phyloP scores from a whole-genome alignment of 176 grass and related monocot genomes.

The Eragrostis nindensis region DNA sequence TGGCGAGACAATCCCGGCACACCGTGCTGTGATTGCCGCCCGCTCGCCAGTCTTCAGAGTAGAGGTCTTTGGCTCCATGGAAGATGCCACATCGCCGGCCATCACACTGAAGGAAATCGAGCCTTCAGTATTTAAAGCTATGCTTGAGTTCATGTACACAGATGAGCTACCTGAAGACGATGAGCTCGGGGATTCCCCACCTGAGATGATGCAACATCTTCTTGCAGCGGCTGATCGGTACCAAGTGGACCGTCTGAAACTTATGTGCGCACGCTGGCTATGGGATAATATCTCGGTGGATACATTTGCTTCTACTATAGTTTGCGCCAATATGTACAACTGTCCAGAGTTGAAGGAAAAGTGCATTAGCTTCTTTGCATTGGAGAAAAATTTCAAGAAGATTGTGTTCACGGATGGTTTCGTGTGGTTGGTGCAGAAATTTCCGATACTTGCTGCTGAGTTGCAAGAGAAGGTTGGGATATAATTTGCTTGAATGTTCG shows the following conservation, averaged over 20 bases:
- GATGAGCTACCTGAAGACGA: background rate
- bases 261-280: conserved; percentile 42
- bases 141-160: too few species aligned
- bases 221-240: conserved; percentile 64
- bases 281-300: conserved; percentile 33
- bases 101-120: too few species aligned
- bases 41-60: too few species aligned
- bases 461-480: background rate
- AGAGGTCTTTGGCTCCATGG: too few species aligned
- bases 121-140: too few species aligned
- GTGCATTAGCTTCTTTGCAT: conserved; percentile 53
- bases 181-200: background rate
- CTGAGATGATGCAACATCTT: background rate
- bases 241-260: conserved; percentile 50
- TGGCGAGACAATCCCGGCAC: too few species aligned
- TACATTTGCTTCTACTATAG: conserved; percentile 41
- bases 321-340: conserved; percentile 49
- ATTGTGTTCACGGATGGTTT: conserved; percentile 36
- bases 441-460: conserved; percentile 13
- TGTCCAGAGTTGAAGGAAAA: conserved; percentile 49
- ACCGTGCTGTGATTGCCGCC: too few species aligned
- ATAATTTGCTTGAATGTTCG: too few species aligned
- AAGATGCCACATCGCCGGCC: too few species aligned
- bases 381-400: conserved; percentile 47
- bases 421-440: conserved; percentile 14